Evolutionary conservation across 192 early-diverging fungal genomes (phyloP).

Genomic region (Neocallimastix lanati): DNA sequence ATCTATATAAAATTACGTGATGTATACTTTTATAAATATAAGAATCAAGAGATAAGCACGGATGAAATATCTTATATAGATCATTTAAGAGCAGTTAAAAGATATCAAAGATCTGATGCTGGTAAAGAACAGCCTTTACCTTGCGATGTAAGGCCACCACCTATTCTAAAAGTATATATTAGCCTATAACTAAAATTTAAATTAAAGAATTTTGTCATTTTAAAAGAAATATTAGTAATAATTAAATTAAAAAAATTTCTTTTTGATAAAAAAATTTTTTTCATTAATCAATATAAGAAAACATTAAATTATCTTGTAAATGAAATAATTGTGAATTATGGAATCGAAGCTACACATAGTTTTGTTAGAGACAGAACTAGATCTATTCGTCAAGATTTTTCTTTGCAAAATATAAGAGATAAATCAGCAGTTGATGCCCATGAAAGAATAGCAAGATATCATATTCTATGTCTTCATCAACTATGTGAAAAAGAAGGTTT

Average conservation of each 20-base stretch:
- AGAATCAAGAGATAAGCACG: neutral
- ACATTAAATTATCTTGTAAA: slow-evolving; percentile 49
- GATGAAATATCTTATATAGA: slow-evolving; percentile 23
- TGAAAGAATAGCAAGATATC: slow-evolving; percentile 78
- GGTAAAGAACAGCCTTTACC: slow-evolving; percentile 71
- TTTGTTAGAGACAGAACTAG: slow-evolving; percentile 77
- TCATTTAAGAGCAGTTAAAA: slow-evolving; percentile 51
- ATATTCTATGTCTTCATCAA: slow-evolving; percentile 55
- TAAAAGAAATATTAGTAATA: too few relatives aligned
- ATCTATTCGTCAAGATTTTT: slow-evolving; percentile 71
- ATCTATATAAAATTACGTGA: too few relatives aligned
- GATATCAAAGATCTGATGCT: slow-evolving; percentile 67
- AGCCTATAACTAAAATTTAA: too few relatives aligned
- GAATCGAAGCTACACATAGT: slow-evolving; percentile 42
- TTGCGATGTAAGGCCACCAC: slow-evolving; percentile 69
- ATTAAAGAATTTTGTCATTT: too few relatives aligned
- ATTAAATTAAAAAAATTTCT: too few relatives aligned
- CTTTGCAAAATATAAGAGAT: slow-evolving; percentile 61
- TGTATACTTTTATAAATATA: too few relatives aligned
- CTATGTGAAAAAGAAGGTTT: slow-evolving; percentile 50
- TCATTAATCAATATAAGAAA: slow-evolving; percentile 5
- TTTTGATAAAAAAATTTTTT: too few relatives aligned
- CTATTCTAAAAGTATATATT: slow-evolving; percentile 48
- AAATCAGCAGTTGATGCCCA: slow-evolving; percentile 42
- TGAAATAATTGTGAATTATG: slow-evolving; percentile 26